Base-by-base conservation (phyloP, 2,329 filamentous ascomycete genomes). In the Calonectria pseudoturangicola region DNA sequence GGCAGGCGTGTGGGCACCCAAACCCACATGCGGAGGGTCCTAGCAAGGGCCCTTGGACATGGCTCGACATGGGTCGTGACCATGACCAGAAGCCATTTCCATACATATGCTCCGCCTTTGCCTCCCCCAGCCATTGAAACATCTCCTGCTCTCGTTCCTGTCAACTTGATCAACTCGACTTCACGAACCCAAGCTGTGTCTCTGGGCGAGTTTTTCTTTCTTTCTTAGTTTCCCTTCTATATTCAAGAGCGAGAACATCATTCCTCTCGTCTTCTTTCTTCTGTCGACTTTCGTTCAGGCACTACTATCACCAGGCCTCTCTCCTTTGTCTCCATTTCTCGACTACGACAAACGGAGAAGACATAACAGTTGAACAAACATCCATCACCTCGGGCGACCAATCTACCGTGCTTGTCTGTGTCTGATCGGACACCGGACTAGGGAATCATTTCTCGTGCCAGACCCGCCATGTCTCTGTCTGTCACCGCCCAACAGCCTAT, bases 381-480 rank as follows among this genome's bases (percentile, higher is more conserved):
- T 63, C 28, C 36, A 68, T 51, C 69, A 58, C 33, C 56, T 50
- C 50, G 41, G 50, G 43, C 50, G 64, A 56, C 69, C 56, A 48
- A 48, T 28, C 41, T 21, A 66, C 60, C 27, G 51, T 30, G 48
- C 47, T 50, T 58, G 51, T 64, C 54, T 43, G 45, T 45, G 62
- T 71, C 63, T 71, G 51, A 63, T 68, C 65, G 60, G 65, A 65
- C 33, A 36, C 64, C 54, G 48, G 65, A 48, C 48, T 66, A 45
- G 70, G 64, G 70, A 72, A 72, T 72, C 48, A 58, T 68, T 68
- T 72, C 67, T 58, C 65, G 70, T 72, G 39, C 28, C 69, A 67
- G 65, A 75, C 72, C 74, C 68, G 68, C 74, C 56, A 79, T 79
- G 76, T 79, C 77, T 77, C 67, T 73, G 48, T 58, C 75, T 73